Evolutionary conservation across 2,329 filamentous ascomycete genomes (phyloP).

Genomic region (Mycosphaerella arachidis): DNA sequence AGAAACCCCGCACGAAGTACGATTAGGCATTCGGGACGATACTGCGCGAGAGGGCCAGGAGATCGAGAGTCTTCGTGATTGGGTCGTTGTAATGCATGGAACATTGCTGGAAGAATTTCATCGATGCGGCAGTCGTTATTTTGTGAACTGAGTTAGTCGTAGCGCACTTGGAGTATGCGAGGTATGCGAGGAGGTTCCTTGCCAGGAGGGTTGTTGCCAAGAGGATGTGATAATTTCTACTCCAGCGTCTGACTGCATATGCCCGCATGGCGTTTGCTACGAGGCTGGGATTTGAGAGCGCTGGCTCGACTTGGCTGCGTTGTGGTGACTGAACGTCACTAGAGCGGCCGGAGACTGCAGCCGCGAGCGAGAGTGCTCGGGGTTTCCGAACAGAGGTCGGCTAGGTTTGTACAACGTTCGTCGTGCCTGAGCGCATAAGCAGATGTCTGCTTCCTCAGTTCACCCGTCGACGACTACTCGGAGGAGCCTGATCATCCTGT

Average conservation of each 20-base stretch:
- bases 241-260: neutral
- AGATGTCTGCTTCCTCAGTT: constrained; percentile 7
- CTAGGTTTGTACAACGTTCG: too few species aligned
- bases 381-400: too few species aligned
- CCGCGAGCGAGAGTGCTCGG: too few species aligned
- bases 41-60: neutral
- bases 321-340: too few species aligned
- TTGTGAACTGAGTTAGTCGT: neutral
- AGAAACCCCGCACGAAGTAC: neutral
- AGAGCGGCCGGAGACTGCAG: too few species aligned
- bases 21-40: constrained; percentile 1
- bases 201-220: neutral
- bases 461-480: constrained; percentile 15
- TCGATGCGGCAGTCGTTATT: neutral
- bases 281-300: neutral
- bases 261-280: neutral
- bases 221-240: neutral
- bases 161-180: neutral
- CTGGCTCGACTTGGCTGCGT: too few species aligned
- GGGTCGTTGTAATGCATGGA: neutral
- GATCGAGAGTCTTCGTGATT: neutral
- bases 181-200: neutral
- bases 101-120: neutral
- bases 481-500: constrained; percentile 44
- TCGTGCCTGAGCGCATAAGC: neutral